Conservation (phyloP, 352 stramenopile genomes). For the Phytophthora citricola region DNA sequence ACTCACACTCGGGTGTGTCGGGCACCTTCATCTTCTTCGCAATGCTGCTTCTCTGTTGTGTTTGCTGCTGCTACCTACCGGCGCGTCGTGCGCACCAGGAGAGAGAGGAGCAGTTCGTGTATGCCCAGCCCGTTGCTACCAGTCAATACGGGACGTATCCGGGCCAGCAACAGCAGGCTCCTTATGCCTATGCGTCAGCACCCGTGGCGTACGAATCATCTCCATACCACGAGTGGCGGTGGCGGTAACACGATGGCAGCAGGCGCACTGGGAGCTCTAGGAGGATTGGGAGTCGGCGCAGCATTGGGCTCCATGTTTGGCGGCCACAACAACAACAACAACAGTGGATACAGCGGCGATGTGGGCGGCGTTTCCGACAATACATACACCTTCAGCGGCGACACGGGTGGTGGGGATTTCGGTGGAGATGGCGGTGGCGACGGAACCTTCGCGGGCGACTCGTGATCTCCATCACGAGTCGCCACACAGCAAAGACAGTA, state of each 20-base stretch:
- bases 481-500: constrained; percentile 3
- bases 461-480: constrained; percentile 23
- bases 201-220: constrained; percentile 34
- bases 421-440: constrained; percentile 41
- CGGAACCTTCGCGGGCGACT: constrained; percentile 60
- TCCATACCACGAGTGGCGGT: constrained; percentile 26
- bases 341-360: constrained; percentile 48
- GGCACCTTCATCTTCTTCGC: constrained; percentile 49
- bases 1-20: constrained; percentile 35
- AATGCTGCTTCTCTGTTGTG: constrained; percentile 55
- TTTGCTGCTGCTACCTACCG: constrained; percentile 63
- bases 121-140: constrained; percentile 42
- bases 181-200: constrained; percentile 62
- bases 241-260: constrained; percentile 37
- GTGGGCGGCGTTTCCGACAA: constrained; percentile 39
- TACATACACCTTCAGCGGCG: constrained; percentile 64
- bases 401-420: constrained; percentile 52
- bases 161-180: constrained; percentile 42
- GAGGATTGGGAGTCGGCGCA: constrained; percentile 56
- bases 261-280: constrained; percentile 53
- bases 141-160: constrained; percentile 53
- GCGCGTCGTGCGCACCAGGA: constrained; percentile 33
- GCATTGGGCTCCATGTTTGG: constrained; percentile 55
- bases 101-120: constrained; percentile 39
- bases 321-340: constrained; percentile 26